A percentile compares a stretch with the other conserved stretches of the same genome.
These are phyloP conservation scores for Paspalum notatum DNA, from an alignment of 176 grass and related monocot genomes.

Conservation along the genomic window DNA sequence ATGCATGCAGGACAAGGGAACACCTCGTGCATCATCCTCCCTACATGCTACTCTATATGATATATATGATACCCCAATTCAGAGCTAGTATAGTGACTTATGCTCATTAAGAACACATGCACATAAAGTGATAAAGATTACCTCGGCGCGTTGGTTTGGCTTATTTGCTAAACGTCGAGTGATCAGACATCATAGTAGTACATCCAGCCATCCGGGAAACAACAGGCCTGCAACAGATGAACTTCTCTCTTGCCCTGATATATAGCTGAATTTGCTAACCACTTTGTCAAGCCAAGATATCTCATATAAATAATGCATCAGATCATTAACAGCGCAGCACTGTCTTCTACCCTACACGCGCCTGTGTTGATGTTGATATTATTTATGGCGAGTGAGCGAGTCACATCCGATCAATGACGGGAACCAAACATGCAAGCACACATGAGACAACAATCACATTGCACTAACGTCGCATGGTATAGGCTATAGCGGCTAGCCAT, in stretches of 20 bases:
- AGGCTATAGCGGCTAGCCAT: no score
- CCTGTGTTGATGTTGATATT: no score
- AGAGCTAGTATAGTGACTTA: not conserved
- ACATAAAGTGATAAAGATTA: no score
- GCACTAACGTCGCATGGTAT: no score
- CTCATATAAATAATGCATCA: not conserved
- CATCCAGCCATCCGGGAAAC: no score
- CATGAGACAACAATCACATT: no score
- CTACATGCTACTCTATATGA: not conserved
- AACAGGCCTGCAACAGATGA: no score
- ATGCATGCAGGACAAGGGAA: conserved; percentile 22
- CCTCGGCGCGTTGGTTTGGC: not conserved
- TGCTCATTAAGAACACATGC: not conserved
- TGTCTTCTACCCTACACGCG: not conserved
- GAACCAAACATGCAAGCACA: no score
- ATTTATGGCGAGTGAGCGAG: not conserved
- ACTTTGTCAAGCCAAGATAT: not conserved
- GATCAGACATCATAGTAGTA: no score
- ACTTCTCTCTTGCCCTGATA: not conserved
- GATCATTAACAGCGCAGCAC: not conserved
- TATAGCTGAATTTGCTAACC: not conserved
- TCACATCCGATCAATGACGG: not conserved
- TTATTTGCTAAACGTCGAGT: no score
- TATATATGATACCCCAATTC: conserved; percentile 1
- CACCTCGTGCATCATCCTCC: not conserved